Evolutionary conservation across 192 early-diverging fungal species (phyloP), one percentile per base, ranked within the genome.

Genomic region (Paraglomus occultum): DNA sequence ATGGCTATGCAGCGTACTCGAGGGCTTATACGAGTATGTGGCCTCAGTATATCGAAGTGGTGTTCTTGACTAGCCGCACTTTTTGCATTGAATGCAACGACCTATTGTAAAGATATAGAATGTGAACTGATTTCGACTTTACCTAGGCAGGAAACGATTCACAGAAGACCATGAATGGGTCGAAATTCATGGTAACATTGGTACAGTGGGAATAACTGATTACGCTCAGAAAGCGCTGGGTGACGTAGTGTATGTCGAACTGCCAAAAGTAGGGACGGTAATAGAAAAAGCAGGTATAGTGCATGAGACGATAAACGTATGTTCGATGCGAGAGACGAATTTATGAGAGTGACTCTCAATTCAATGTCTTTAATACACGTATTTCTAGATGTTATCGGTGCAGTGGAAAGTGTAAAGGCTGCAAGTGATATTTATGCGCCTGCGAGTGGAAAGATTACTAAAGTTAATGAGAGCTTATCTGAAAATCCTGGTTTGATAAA

Each of bases 91-190:
- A 31, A 31, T 31, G 31, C 31, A 31, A 31, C 1, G 31, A 31
- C 31, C 31, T 31, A 2, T 31, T 31, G 31, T 31, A 31, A 31
- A 31, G 3, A 31, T 3, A 31, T 31, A 1, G 31, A 31, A 3
- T 31, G 31, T 31, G 31, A 31, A 31, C 31, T 31, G 31, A 31
- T 31, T 31, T 31, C 3, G 31, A 31, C 31, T 31, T 31, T 31
- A 31, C 31, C 31, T 31, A 31, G 31, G 31, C 31, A 31, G 3
- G 31, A 87, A 85, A 70, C 84, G 83, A 54, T 98, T 84, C 77
- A 95, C 94, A 17, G 64, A 73, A 61, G 93, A 95, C 39, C 96
- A 98, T 83, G 96, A 98, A 79, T 98, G 94, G 95, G 76, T 98
- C 69, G 75, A 77, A 31, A 80, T 94, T 51, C 85, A 92, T 64